Base-by-base conservation (phyloP, 805 yeast genomes). In the Yarrowia hollandica region DNA sequence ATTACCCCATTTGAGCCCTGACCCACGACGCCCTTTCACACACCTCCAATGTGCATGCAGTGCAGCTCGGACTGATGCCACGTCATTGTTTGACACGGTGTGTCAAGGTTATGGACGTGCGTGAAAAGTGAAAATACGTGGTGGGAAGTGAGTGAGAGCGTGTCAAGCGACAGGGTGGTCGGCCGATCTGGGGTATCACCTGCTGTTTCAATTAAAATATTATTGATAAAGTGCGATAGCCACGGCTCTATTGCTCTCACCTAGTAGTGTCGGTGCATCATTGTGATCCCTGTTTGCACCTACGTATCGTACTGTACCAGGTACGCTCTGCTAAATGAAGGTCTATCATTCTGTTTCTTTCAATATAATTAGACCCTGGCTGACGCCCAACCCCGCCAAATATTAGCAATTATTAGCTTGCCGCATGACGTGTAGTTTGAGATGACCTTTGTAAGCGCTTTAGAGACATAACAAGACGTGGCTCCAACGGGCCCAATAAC, bases 381-480 rank as follows among this genome's bases (percentile, higher is more conserved):
- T 2, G 10, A 11, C n/a, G 3, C 16, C 7, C 34, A 30, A 38
- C 33, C 48, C 48, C 48, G 23, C 44, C 44, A 39, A 39, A 22
- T 8, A n/a, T n/a, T n/a, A n/a, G n/a, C n/a, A n/a, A n/a, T n/a
- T n/a, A n/a, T n/a, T n/a, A 23, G 22, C 48, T 26, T 25, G 33
- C 48, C 48, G 48, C 33, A 41, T 41, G 48, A 41, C 48, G 22
- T 41, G 48, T 41, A 21, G 41, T n/a, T 22, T 22, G 44, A 38
- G 44, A 38, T 38, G 44, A 38, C 18, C 44, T 22, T n/a, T n/a
- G n/a, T n/a, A n/a, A n/a, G n/a, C n/a, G n/a, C n/a, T n/a, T n/a
- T n/a, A n/a, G n/a, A n/a, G n/a, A n/a, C n/a, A n/a, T n/a, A n/a
- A n/a, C n/a, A n/a, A n/a, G n/a, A n/a, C n/a, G n/a, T n/a, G n/a